Evolutionary conservation across 2,329 filamentous ascomycete species (phyloP).

Genomic region (Chaetomium strumarium): DNA sequence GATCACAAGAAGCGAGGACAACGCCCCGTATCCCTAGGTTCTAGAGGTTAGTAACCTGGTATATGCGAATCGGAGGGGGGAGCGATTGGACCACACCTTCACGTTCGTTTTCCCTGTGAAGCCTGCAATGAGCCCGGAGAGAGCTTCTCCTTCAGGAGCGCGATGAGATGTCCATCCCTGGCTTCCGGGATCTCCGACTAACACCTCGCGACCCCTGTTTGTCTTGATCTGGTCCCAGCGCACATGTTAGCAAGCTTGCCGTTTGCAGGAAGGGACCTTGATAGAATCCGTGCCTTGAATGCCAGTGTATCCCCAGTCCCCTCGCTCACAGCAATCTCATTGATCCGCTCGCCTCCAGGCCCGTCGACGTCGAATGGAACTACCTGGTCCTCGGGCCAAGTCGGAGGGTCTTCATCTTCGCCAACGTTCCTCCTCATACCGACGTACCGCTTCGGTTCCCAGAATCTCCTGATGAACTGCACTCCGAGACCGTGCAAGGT

Average conservation of each 20-base stretch:
- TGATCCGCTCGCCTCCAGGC: not conserved
- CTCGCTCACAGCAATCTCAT: not conserved
- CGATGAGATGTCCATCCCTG: not conserved
- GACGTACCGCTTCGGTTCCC: not conserved
- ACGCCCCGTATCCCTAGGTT: not conserved
- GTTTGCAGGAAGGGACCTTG: not conserved
- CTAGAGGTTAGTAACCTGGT: not conserved
- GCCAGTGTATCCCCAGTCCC: not conserved
- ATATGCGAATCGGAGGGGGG: not conserved
- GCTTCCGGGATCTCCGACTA: not conserved
- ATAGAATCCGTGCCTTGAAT: not conserved
- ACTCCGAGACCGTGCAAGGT: not conserved
- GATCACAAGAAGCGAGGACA: not conserved
- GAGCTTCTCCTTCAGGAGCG: not conserved
- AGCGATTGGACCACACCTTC: not conserved
- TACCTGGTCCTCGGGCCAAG: not conserved
- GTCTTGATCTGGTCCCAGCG: not conserved
- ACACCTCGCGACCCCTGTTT: not conserved
- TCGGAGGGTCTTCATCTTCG: not conserved
- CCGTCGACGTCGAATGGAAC: not conserved
- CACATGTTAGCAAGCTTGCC: not conserved
- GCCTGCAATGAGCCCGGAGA: not conserved
- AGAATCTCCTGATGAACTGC: not conserved
- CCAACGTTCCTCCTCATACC: not conserved
- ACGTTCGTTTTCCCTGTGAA: not conserved